Evolutionary conservation across 768 basidiomycete species (phyloP).

Genomic region (Boletales sp.): DNA sequence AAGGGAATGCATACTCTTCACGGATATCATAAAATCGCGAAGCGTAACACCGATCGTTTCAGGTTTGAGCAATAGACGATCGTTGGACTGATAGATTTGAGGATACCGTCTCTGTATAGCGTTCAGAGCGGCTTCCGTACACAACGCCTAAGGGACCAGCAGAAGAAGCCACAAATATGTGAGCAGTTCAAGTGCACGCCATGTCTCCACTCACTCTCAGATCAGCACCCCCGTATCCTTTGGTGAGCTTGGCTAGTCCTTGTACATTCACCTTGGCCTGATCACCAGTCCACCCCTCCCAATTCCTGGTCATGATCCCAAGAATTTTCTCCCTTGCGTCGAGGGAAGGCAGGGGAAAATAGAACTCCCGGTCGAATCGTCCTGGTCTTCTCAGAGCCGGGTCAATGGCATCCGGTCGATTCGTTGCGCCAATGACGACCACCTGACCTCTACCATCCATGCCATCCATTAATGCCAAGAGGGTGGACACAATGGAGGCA

Average conservation of each 20-base stretch:
- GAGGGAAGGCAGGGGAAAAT: constrained; percentile 85
- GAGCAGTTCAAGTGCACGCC: neutral
- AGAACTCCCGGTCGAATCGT: constrained; percentile 96
- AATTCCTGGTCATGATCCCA: constrained; percentile 83
- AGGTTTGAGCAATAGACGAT: constrained; percentile 79
- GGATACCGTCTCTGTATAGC: constrained; percentile 95
- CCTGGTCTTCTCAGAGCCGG: constrained; percentile 92
- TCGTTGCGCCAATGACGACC: constrained; percentile 96
- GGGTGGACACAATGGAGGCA: constrained; percentile 93
- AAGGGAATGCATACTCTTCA: constrained; percentile 69
- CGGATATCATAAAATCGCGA: constrained; percentile 94
- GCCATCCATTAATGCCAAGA: constrained; percentile 97
- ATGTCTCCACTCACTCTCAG: constrained; percentile 59
- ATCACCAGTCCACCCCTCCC: constrained; percentile 76
- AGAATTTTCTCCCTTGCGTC: constrained; percentile 88
- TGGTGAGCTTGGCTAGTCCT: constrained; percentile 84
- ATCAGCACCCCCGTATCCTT: constrained; percentile 98
- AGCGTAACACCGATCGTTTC: constrained; percentile 81
- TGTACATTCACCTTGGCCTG: constrained; percentile 46
- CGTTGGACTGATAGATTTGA: constrained; percentile 91
- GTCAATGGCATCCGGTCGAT: constrained; percentile 96
- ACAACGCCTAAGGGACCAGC: constrained; percentile 61
- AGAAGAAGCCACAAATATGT: constrained; percentile 2
- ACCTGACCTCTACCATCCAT: constrained; percentile 99
- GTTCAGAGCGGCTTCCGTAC: constrained; percentile 95